Conservation (phyloP, 1,284 basidiomycete genomes). For the Leccinum angustisporum region DNA sequence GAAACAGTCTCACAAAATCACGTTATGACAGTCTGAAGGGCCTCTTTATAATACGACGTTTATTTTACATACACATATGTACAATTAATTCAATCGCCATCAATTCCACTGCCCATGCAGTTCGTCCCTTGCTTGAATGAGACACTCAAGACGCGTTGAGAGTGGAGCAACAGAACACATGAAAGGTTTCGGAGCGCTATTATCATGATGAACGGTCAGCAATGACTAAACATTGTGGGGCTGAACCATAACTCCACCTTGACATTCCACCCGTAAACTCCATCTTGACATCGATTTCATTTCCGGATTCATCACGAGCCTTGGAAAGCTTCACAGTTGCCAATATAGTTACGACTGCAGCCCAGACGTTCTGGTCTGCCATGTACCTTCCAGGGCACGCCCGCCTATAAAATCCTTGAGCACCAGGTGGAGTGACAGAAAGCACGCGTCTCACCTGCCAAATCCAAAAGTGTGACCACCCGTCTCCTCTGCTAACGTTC, state of each 20-base stretch:
- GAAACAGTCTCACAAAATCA: background rate
- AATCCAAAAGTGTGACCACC: constrained; percentile 21
- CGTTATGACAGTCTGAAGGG: background rate
- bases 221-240: background rate
- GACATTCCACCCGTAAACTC: constrained; percentile 28
- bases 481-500: constrained; percentile 7
- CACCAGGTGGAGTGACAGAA: background rate
- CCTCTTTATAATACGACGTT: background rate
- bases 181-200: constrained; percentile 28
- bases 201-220: constrained; percentile 5
- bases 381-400: constrained; percentile 28
- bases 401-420: constrained; percentile 18
- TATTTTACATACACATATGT: background rate
- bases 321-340: constrained; percentile 23
- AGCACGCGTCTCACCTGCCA: constrained; percentile 21
- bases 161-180: constrained; percentile 18
- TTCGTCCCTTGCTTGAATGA: constrained; percentile 10
- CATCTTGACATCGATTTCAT: constrained; percentile 22
- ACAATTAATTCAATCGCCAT: background rate
- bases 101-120: background rate
- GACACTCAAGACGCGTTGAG: constrained; percentile 15
- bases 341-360: constrained; percentile 21
- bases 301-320: constrained; percentile 17
- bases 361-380: constrained; percentile 29
- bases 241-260: constrained; percentile 13